phyloP scores from a whole-genome alignment of 2,329 filamentous ascomycete genomes.

The Claviceps sp. region DNA sequence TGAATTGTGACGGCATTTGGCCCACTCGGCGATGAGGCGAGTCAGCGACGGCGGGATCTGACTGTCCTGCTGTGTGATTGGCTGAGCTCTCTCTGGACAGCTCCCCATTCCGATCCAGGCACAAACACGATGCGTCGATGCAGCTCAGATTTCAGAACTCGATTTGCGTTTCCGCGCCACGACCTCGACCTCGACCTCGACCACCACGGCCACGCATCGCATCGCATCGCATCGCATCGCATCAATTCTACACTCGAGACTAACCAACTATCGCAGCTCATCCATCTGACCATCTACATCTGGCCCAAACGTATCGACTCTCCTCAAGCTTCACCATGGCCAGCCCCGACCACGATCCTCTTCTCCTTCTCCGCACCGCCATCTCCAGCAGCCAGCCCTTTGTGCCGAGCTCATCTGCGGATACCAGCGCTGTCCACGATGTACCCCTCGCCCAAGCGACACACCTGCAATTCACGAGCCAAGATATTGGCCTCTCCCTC shows the following conservation, averaged over 20 bases:
- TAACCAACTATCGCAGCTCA: neutral
- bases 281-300: neutral
- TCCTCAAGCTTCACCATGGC: slow-evolving; percentile 34
- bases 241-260: neutral
- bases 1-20: too few relatives aligned
- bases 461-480: slow-evolving; percentile 59
- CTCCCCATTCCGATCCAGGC: neutral
- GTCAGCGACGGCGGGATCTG: neutral
- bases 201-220: neutral
- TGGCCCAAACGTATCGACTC: neutral
- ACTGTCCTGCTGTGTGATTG: neutral
- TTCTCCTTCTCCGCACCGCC: slow-evolving; percentile 70
- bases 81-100: neutral
- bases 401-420: slow-evolving; percentile 58
- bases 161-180: neutral
- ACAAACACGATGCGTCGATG: neutral
- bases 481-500: slow-evolving; percentile 52
- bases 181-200: neutral
- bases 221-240: neutral
- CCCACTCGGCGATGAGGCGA: too few relatives aligned
- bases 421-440: slow-evolving; percentile 43
- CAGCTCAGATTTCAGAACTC: neutral
- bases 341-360: slow-evolving; percentile 54
- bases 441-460: slow-evolving; percentile 61
- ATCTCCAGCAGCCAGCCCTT: slow-evolving; percentile 60